Evolutionary conservation across 2,329 filamentous ascomycete species (phyloP).

Genomic region (Aquanectria penicillioides): DNA sequence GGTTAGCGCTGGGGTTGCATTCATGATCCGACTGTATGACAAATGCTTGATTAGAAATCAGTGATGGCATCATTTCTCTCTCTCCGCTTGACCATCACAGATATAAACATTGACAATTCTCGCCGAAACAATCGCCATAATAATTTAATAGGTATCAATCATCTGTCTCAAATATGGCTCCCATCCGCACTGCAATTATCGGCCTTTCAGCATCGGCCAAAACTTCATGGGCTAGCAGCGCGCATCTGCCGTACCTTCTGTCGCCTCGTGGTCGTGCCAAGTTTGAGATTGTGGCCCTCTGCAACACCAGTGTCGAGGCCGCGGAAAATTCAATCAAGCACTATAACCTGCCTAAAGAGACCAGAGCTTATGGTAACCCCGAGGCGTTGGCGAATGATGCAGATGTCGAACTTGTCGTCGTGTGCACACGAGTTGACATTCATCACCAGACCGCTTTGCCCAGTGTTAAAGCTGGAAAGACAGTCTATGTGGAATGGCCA

Average conservation of each 20-base stretch:
- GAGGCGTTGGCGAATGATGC: slow-evolving; percentile 58
- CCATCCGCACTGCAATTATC: slow-evolving; percentile 66
- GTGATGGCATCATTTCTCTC: slow-evolving; percentile 19
- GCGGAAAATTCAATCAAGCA: slow-evolving; percentile 54
- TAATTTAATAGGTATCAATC: neutral
- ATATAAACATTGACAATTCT: neutral
- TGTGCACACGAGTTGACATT: slow-evolving; percentile 62
- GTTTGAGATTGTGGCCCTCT: slow-evolving; percentile 62
- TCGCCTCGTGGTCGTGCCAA: slow-evolving; percentile 54
- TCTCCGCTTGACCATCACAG: neutral
- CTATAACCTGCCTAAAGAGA: slow-evolving; percentile 53
- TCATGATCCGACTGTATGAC: slow-evolving; percentile 13
- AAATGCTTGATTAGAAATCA: slow-evolving; percentile 29
- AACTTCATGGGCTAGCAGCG: slow-evolving; percentile 63
- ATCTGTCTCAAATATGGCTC: slow-evolving; percentile 48
- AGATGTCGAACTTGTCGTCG: slow-evolving; percentile 65
- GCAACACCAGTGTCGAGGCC: slow-evolving; percentile 59
- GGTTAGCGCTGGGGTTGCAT: too few species aligned
- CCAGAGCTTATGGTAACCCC: slow-evolving; percentile 61
- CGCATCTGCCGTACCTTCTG: slow-evolving; percentile 69
- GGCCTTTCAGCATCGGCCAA: slow-evolving; percentile 64
- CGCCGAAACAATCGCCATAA: neutral
- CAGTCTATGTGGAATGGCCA: slow-evolving; percentile 68
- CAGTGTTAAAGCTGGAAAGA: slow-evolving; percentile 61
- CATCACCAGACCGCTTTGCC: slow-evolving; percentile 59